A percentile compares a stretch with the other conserved stretches of the same genome.
These are phyloP conservation scores for Solanum gracilifrons DNA, from an alignment of 257 asterid species.

Conservation along the genomic window DNA sequence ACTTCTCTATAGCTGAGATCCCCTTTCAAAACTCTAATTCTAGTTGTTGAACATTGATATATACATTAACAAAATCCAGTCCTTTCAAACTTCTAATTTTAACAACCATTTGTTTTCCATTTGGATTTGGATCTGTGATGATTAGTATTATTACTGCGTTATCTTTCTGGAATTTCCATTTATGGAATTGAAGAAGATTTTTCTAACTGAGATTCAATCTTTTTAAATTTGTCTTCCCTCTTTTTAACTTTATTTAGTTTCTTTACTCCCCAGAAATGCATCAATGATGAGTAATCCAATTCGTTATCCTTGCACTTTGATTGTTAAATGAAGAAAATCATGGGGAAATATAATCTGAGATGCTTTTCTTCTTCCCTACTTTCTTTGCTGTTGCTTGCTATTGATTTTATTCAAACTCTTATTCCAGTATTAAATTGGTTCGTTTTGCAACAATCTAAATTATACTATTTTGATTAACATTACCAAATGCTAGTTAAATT, in stretches of 20 bases:
- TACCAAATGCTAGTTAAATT: no score
- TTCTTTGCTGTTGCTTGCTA: neutral
- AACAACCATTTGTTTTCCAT: neutral
- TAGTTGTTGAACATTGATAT: neutral
- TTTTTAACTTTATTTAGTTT: neutral
- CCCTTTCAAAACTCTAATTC: neutral
- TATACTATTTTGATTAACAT: neutral
- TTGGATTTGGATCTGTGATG: neutral
- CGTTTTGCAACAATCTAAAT: no score
- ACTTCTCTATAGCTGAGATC: neutral
- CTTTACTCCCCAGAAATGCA: neutral
- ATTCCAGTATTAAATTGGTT: neutral
- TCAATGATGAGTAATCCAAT: neutral
- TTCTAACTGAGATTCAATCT: neutral
- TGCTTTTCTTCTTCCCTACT: neutral
- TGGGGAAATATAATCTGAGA: neutral
- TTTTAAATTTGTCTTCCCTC: neutral
- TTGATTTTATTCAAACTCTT: neutral
- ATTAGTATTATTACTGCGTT: neutral
- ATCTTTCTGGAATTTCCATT: neutral
- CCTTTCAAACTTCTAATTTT: neutral
- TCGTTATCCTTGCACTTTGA: conserved; percentile 4
- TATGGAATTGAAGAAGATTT: neutral
- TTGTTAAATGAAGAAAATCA: neutral
- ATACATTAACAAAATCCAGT: neutral